phyloP scores from a whole-genome alignment of 192 early-diverging fungal species.

The Coemansia sp. region DNA sequence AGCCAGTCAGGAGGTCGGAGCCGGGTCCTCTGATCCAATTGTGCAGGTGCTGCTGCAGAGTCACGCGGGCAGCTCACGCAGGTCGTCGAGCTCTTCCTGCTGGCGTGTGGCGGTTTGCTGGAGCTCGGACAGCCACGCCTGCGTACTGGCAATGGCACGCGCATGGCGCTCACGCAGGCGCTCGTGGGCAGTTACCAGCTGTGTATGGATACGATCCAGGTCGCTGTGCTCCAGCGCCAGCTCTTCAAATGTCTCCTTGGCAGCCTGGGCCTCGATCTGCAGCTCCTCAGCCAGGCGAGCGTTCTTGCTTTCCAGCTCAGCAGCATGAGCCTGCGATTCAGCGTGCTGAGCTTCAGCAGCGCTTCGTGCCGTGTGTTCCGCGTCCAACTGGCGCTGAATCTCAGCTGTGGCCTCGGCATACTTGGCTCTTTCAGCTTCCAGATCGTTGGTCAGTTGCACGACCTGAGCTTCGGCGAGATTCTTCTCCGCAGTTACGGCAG shows the following conservation, averaged over 20 bases:
- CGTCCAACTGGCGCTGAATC: conserved; percentile 16
- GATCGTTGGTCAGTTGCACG: conserved; percentile 5
- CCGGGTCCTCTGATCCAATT: conserved; percentile 13
- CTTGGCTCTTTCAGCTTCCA: conserved; percentile 8
- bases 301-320: conserved; percentile 28
- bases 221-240: conserved; percentile 43
- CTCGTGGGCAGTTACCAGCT: conserved; percentile 18
- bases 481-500: conserved; percentile 5
- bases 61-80: conserved; percentile 15
- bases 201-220: conserved; percentile 26
- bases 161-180: conserved; percentile 27
- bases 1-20: background rate
- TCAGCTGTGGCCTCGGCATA: conserved; percentile 8
- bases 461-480: conserved; percentile 5
- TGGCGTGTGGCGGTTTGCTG: conserved; percentile 32
- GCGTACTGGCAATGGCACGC: conserved; percentile 48
- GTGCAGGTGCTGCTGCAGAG: background rate
- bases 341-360: conserved; percentile 12
- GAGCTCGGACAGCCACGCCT: conserved; percentile 52
- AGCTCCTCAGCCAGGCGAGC: conserved; percentile 35
- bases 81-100: conserved; percentile 19
- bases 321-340: conserved; percentile 17
- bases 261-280: conserved; percentile 49
- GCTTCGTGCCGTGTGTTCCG: conserved; percentile 15
- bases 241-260: conserved; percentile 44